A percentile compares a stretch with the other conserved stretches of the same genome.
phyloP scores from a whole-genome alignment of 768 basidiomycete genomes.

The Grammothele lineata region DNA sequence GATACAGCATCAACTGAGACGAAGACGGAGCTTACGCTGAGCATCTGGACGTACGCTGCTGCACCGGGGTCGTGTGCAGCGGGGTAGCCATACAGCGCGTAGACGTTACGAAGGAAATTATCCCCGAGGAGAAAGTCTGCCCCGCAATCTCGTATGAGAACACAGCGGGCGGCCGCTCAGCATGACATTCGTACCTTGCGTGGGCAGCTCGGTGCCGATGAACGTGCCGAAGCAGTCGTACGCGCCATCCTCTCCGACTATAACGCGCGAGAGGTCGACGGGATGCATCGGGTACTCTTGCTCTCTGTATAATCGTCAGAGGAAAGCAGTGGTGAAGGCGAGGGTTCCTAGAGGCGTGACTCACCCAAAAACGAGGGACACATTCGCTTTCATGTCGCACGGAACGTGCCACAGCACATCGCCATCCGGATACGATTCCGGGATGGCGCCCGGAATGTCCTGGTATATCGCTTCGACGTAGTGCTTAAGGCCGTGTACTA shows the following conservation, averaged over 20 bases:
- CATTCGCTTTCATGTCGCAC: conserved; percentile 5
- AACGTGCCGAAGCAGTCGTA: conserved; percentile 1
- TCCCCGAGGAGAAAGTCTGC: conserved; percentile 19
- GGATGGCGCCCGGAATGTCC: neutral
- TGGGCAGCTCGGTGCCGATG: neutral
- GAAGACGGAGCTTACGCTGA: too few relatives aligned
- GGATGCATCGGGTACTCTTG: conserved; percentile 1
- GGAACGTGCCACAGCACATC: neutral
- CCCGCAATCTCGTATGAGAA: too few relatives aligned
- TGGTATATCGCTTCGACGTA: conserved; percentile 7
- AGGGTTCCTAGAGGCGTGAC: neutral
- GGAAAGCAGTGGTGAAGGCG: too few relatives aligned
- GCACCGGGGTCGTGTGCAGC: too few relatives aligned
- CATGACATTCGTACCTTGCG: neutral
- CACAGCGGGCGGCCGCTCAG: neutral
- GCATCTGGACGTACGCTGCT: too few relatives aligned
- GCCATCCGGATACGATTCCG: neutral
- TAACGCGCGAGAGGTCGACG: neutral
- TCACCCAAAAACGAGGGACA: conserved; percentile 4
- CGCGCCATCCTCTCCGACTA: neutral
- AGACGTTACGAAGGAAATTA: conserved; percentile 19
- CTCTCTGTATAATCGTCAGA: neutral
- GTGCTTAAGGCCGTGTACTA: neutral
- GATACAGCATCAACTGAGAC: too few relatives aligned
- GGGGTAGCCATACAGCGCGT: conserved; percentile 14